Conservation (phyloP, 495 filamentous ascomycete species). For the Neurospora sp. region DNA sequence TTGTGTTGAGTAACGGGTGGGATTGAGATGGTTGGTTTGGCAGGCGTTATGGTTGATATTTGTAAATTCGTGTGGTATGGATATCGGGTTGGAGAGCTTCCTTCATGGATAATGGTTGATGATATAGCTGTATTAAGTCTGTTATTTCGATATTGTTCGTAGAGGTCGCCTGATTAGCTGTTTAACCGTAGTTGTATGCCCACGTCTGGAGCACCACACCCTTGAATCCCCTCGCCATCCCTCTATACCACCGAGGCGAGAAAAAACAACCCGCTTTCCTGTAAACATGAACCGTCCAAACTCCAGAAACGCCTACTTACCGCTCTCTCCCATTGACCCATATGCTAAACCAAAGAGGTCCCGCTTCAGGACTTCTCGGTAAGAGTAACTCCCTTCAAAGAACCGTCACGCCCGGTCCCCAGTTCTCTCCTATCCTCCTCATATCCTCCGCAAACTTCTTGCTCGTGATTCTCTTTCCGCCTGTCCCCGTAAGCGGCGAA, state of each 20-base stretch:
- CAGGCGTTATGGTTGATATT: not conserved
- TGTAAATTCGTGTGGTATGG: not conserved
- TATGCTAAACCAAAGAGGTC: not conserved
- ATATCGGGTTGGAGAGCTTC: not conserved
- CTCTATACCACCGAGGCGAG: not conserved
- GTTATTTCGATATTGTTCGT: not conserved
- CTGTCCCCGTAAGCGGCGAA: constrained; percentile 39
- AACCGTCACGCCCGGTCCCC: constrained; percentile 45
- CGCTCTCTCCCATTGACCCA: not conserved
- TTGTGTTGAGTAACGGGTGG: constrained; percentile 20
- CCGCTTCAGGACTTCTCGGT: not conserved
- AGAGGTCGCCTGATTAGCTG: not conserved
- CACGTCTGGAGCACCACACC: not conserved
- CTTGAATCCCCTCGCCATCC: not conserved
- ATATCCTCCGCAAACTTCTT: constrained; percentile 74
- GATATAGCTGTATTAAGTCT: not conserved
- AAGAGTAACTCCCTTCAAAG: constrained; percentile 14
- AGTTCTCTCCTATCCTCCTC: constrained; percentile 66
- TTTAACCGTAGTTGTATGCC: not conserved
- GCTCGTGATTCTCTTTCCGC: constrained; percentile 65
- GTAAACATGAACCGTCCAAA: not conserved
- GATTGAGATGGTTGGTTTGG: not conserved
- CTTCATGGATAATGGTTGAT: not conserved
- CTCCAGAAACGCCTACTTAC: not conserved
- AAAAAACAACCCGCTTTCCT: not conserved